These are phyloP conservation scores for Elaeis guineensis DNA, from an alignment of 176 grass and related monocot species.

Conservation along the genomic window DNA sequence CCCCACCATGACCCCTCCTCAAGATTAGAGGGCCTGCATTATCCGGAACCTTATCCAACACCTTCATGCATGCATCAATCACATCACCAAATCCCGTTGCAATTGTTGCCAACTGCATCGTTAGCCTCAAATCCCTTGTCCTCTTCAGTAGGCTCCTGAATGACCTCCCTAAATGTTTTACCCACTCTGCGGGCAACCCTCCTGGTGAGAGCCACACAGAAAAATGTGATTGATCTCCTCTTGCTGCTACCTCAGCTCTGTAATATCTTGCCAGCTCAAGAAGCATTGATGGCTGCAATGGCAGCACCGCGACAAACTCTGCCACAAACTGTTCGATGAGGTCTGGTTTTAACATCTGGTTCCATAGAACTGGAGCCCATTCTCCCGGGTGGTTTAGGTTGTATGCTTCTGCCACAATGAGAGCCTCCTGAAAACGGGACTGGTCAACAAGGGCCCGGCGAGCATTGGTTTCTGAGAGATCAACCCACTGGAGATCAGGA, in stretches of 20 bases:
- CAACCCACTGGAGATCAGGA: conserved; percentile 79
- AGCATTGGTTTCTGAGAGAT: conserved; percentile 72
- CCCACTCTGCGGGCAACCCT: conserved; percentile 90
- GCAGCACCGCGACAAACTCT: conserved; percentile 74
- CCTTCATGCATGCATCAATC: conserved; percentile 47
- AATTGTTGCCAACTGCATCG: conserved; percentile 63
- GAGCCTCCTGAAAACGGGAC: conserved; percentile 90
- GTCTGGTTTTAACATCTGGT: conserved; percentile 80
- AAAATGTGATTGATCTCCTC: conserved; percentile 87
- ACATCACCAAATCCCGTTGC: conserved; percentile 73
- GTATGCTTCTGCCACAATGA: conserved; percentile 90
- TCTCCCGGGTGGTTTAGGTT: conserved; percentile 77
- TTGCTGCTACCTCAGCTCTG: conserved; percentile 76
- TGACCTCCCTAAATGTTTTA: conserved; percentile 78
- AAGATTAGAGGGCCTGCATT: conserved; percentile 77
- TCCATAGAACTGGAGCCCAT: conserved; percentile 92
- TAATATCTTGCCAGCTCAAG: conserved; percentile 83
- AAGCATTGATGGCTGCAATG: conserved; percentile 77
- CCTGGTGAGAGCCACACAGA: conserved; percentile 84
- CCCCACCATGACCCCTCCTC: conserved; percentile 79
- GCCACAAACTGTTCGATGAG: conserved; percentile 78
- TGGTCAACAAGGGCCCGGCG: conserved; percentile 66
- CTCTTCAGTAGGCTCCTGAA: conserved; percentile 77
- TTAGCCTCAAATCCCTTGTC: conserved; percentile 73
- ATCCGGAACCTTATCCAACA: conserved; percentile 85